Conservation (phyloP, 768 basidiomycete species). For the Leccinum fibrillosum region DNA sequence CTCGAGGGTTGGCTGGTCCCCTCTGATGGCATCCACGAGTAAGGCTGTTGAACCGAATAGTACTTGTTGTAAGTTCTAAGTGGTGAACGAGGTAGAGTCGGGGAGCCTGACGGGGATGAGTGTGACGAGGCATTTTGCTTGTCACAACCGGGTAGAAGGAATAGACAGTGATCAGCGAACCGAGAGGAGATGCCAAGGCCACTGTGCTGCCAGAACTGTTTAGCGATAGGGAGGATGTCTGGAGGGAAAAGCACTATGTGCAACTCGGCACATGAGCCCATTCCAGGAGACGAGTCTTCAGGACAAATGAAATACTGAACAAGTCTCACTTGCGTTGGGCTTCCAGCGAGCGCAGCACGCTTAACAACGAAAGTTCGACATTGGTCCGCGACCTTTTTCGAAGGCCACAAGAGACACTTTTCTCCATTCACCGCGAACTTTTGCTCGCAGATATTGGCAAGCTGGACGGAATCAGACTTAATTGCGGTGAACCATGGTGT, state of each 20-base stretch:
- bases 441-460: constrained; percentile 69
- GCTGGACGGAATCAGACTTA: constrained; percentile 41
- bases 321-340: constrained; percentile 48
- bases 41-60: constrained; percentile 40
- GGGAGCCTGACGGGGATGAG: constrained; percentile 25
- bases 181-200: constrained; percentile 90
- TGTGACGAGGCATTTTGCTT: constrained; percentile 18
- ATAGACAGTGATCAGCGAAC: constrained; percentile 77
- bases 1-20: constrained; percentile 4
- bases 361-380: constrained; percentile 72
- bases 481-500: neutral
- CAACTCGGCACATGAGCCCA: constrained; percentile 50
- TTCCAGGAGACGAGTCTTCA: constrained; percentile 37
- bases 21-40: constrained; percentile 6
- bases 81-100: constrained; percentile 29
- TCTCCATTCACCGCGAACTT: constrained; percentile 76
- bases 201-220: constrained; percentile 95
- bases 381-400: constrained; percentile 64
- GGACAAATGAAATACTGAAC: constrained; percentile 72
- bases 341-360: constrained; percentile 43
- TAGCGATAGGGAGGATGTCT: constrained; percentile 61
- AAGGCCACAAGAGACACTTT: constrained; percentile 75
- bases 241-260: constrained; percentile 80
- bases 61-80: constrained; percentile 54
- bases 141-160: constrained; percentile 54